Percentiles rank a stretch among this genome's conserved stretches.
Evolutionary conservation across 176 grass and related monocot species (phyloP).

Genomic region (Cenchrus purpureus): DNA sequence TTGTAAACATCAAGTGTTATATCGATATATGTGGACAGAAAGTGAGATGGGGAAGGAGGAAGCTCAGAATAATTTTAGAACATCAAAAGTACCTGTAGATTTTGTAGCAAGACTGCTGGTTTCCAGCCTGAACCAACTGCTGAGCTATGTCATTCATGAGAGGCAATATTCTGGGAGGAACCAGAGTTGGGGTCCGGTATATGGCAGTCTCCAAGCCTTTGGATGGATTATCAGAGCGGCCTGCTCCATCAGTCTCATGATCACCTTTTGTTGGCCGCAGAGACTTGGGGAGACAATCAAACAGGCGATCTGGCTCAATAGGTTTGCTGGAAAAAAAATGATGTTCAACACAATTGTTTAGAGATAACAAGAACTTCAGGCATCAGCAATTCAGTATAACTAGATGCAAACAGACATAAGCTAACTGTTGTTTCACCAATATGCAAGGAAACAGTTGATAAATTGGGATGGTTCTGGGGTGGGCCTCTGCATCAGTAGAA

Average conservation of each 20-base stretch:
- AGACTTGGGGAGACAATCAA: slow-evolving; percentile 83
- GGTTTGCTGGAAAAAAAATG: slow-evolving; percentile 77
- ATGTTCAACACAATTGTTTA: not conserved
- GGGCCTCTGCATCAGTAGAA: not conserved
- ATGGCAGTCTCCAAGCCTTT: slow-evolving; percentile 78
- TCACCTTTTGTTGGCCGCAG: slow-evolving; percentile 57
- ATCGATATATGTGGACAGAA: slow-evolving; percentile 6
- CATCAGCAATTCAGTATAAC: no score
- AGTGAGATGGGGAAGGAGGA: not conserved
- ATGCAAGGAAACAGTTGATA: slow-evolving; percentile 2
- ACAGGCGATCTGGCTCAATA: slow-evolving; percentile 80
- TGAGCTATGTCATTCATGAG: slow-evolving; percentile 91
- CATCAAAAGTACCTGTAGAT: slow-evolving; percentile 35
- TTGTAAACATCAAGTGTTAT: slow-evolving; percentile 6
- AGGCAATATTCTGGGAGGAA: slow-evolving; percentile 81
- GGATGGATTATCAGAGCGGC: slow-evolving; percentile 54
- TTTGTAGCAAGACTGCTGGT: slow-evolving; percentile 66
- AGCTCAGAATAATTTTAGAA: not conserved
- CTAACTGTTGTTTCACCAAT: slow-evolving; percentile 4
- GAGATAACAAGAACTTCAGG: not conserved
- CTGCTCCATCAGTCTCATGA: slow-evolving; percentile 30
- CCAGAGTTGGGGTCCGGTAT: slow-evolving; percentile 75
- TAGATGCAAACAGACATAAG: not conserved
- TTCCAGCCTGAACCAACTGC: slow-evolving; percentile 86
- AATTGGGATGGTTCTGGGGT: not conserved